These are phyloP conservation scores for Zasmidium citrigriseum DNA, from an alignment of 2,329 filamentous ascomycete genomes.

Conservation along the genomic window DNA sequence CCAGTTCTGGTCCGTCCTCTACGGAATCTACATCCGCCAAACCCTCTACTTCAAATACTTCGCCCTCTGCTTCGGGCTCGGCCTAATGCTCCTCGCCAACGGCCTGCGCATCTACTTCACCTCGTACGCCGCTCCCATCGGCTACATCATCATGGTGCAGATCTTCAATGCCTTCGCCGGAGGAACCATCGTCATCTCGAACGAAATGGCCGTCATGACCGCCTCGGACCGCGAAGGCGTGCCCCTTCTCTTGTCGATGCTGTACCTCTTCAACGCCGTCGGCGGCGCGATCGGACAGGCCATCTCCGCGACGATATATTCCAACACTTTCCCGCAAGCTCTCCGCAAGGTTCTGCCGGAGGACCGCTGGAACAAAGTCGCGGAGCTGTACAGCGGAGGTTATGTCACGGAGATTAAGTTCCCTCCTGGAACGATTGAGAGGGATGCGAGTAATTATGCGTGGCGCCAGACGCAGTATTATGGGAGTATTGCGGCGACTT, in stretches of 20 bases:
- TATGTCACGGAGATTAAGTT: slow-evolving; percentile 34
- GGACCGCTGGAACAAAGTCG: slow-evolving; percentile 30
- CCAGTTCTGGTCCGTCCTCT: slow-evolving; percentile 46
- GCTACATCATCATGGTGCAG: slow-evolving; percentile 57
- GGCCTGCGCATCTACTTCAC: slow-evolving; percentile 41
- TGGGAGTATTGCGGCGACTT: slow-evolving; percentile 42
- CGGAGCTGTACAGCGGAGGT: slow-evolving; percentile 28
- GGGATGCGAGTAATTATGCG: slow-evolving; percentile 47
- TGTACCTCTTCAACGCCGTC: slow-evolving; percentile 33
- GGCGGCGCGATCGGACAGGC: slow-evolving; percentile 31
- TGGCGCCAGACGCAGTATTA: slow-evolving; percentile 51
- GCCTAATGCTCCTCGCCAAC: slow-evolving; percentile 35
- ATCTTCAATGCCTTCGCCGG: slow-evolving; percentile 58
- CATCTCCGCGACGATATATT: slow-evolving; percentile 33
- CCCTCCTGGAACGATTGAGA: slow-evolving; percentile 42
- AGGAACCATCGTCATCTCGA: slow-evolving; percentile 55
- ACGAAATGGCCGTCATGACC: slow-evolving; percentile 60
- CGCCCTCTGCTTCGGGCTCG: slow-evolving; percentile 36
- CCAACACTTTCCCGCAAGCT: slow-evolving; percentile 27
- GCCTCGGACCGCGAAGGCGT: slow-evolving; percentile 34
- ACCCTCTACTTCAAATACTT: slow-evolving; percentile 55
- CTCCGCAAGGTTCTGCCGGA: slow-evolving; percentile 16
- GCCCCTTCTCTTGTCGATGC: slow-evolving; percentile 39
- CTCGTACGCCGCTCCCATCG: slow-evolving; percentile 42
- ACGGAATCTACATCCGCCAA: slow-evolving; percentile 50